phyloP scores from a whole-genome alignment of 805 yeast species.

The Ogataea nitratoaversa region DNA sequence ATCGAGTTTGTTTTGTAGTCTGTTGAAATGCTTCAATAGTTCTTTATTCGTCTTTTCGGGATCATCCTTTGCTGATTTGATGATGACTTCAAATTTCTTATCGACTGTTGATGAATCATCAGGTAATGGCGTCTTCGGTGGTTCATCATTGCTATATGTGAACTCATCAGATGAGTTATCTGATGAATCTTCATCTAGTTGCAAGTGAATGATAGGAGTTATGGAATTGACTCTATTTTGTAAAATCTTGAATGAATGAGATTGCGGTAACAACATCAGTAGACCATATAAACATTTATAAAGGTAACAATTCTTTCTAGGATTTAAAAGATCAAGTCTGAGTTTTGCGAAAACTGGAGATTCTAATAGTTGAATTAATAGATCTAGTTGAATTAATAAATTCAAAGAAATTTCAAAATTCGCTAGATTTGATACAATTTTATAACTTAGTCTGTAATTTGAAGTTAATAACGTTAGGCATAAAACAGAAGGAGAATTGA shows the following conservation, averaged over 20 bases:
- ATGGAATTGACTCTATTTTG: slow-evolving; percentile 70
- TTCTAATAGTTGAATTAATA: slow-evolving; percentile 84
- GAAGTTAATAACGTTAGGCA: slow-evolving; percentile 83
- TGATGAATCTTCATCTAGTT: slow-evolving; percentile 19
- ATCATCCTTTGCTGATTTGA: not conserved
- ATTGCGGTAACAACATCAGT: slow-evolving; percentile 90
- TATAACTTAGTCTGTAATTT: slow-evolving; percentile 81
- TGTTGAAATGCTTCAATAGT: slow-evolving; percentile 43
- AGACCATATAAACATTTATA: slow-evolving; percentile 89
- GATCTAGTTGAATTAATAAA: slow-evolving; percentile 80
- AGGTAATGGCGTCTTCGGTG: not conserved
- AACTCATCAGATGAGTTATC: slow-evolving; percentile 23
- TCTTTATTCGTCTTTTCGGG: slow-evolving; percentile 21
- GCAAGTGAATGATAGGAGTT: slow-evolving; percentile 33
- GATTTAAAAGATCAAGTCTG: slow-evolving; percentile 84
- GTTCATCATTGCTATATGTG: slow-evolving; percentile 23
- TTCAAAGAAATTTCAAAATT: slow-evolving; percentile 78
- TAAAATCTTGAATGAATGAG: slow-evolving; percentile 80
- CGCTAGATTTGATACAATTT: slow-evolving; percentile 75
- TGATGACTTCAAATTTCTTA: not conserved
- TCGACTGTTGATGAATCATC: not conserved
- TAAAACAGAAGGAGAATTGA: slow-evolving; percentile 82
- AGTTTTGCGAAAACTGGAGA: slow-evolving; percentile 88
- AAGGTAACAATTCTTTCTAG: slow-evolving; percentile 72
- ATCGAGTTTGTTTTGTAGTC: slow-evolving; percentile 39